phyloP scores from a whole-genome alignment of 169 alveolate genomes.

The Eimeria falciformis region DNA sequence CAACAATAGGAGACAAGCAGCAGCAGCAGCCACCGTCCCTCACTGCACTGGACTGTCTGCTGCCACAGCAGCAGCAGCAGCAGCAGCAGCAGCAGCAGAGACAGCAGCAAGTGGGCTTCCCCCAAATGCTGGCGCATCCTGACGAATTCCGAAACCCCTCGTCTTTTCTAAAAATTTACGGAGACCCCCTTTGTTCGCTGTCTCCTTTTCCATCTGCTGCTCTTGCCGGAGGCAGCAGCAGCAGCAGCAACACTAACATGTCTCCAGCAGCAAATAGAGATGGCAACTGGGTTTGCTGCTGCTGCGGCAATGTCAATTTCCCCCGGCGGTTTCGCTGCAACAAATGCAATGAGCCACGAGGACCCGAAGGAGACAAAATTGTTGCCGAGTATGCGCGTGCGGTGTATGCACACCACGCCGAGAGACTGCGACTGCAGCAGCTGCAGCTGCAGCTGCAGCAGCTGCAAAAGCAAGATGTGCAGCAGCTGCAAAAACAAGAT shows the following conservation, averaged over 20 bases:
- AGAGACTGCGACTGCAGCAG: constrained; percentile 12
- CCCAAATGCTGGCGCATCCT: constrained; percentile 80
- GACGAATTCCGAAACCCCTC: constrained; percentile 84
- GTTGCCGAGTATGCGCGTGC: constrained; percentile 85
- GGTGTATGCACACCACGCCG: constrained; percentile 80
- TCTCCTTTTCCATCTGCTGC: too few species aligned
- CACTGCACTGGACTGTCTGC: neutral
- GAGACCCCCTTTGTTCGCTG: constrained; percentile 82
- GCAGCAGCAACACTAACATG: constrained; percentile 16
- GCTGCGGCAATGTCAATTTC: constrained; percentile 84
- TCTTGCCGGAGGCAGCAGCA: constrained; percentile 4
- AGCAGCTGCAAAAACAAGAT: constrained; percentile 19
- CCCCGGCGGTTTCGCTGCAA: constrained; percentile 86
- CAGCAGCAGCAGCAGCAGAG: constrained; percentile 48
- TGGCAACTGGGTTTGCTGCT: constrained; percentile 87
- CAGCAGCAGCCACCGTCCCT: neutral
- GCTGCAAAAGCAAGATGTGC: neutral
- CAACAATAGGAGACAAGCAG: neutral
- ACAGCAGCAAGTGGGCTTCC: constrained; percentile 59
- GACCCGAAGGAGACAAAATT: constrained; percentile 83
- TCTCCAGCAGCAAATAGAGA: constrained; percentile 60
- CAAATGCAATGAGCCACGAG: constrained; percentile 82
- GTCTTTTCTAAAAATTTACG: constrained; percentile 85
- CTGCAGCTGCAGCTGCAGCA: constrained; percentile 26
- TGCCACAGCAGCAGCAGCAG: constrained; percentile 52